phyloP scores from a whole-genome alignment of 1,139 yeast genomes.

The Geotrichum australiense region DNA sequence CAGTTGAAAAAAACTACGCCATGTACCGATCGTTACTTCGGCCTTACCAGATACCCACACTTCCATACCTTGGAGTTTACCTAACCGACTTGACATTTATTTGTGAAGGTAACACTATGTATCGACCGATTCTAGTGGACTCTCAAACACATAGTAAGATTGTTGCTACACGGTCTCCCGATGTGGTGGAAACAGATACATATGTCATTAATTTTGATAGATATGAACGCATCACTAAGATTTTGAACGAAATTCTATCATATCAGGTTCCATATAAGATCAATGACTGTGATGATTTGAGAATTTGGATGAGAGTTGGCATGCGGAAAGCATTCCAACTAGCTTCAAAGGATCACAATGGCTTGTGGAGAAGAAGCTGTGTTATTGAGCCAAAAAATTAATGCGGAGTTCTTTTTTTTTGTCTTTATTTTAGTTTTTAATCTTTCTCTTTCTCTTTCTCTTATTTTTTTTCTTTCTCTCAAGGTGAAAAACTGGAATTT shows the following conservation, averaged over 20 bases:
- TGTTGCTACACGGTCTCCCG: slow-evolving; percentile 5
- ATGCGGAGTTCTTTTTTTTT: not conserved
- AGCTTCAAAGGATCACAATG: slow-evolving; percentile 31
- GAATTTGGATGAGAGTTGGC: slow-evolving; percentile 33
- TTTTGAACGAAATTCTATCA: slow-evolving; percentile 68
- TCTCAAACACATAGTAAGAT: slow-evolving; percentile 11
- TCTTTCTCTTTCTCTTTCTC: too few species aligned
- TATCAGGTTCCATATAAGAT: slow-evolving; percentile 56
- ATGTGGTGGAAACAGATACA: slow-evolving; percentile 1
- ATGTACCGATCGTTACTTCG: slow-evolving; percentile 66
- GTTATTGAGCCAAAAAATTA: slow-evolving; percentile 31
- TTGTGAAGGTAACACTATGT: slow-evolving; percentile 75
- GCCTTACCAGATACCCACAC: slow-evolving; percentile 55
- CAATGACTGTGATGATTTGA: slow-evolving; percentile 26
- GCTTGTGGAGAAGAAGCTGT: slow-evolving; percentile 35
- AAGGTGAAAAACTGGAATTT: too few species aligned
- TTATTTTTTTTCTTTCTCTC: too few species aligned
- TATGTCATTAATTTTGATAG: slow-evolving; percentile 71
- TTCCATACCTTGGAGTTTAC: slow-evolving; percentile 80
- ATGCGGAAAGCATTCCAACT: slow-evolving; percentile 31
- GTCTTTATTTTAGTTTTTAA: too few species aligned
- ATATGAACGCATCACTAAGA: slow-evolving; percentile 63
- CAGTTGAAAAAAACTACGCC: slow-evolving; percentile 76
- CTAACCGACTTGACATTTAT: slow-evolving; percentile 83
- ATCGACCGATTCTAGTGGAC: slow-evolving; percentile 39